These are phyloP conservation scores for Darksidea phi DNA, from an alignment of 495 filamentous ascomycete species.

Conservation along the genomic window DNA sequence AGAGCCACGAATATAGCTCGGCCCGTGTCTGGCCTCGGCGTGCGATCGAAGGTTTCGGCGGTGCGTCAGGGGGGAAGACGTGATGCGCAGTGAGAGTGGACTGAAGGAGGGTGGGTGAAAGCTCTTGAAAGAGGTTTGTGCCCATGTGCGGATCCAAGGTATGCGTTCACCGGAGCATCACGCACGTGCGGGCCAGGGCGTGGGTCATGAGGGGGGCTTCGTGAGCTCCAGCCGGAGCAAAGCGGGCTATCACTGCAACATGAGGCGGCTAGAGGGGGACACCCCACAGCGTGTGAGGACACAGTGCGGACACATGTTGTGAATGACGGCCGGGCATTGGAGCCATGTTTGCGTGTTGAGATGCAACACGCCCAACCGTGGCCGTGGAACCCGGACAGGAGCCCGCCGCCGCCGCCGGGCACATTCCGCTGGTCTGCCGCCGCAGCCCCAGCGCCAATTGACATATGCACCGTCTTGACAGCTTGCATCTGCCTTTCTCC, in stretches of 20 bases:
- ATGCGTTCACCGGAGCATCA: slow-evolving; percentile 10
- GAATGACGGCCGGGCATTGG: background rate
- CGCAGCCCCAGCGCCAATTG: no score
- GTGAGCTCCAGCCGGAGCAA: slow-evolving; percentile 17
- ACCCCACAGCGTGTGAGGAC: background rate
- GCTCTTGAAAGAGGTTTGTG: background rate
- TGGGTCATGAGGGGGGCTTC: slow-evolving; percentile 2
- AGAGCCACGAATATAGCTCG: no score
- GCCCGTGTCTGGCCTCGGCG: no score
- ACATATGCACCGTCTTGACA: no score
- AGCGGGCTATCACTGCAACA: background rate
- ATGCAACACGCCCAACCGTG: background rate
- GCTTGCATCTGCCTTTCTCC: no score
- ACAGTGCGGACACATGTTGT: background rate
- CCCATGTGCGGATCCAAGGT: background rate
- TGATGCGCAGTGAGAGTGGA: background rate
- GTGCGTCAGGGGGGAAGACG: background rate
- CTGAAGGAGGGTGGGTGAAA: background rate
- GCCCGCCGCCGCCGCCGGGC: no score
- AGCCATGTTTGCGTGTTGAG: slow-evolving; percentile 4
- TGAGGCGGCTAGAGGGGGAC: background rate
- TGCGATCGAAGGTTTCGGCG: no score
- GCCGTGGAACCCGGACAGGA: background rate
- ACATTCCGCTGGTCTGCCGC: no score
- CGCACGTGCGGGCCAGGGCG: background rate